Base-by-base conservation (phyloP, 306 rosid genomes). In the Trifolium subterraneum region DNA sequence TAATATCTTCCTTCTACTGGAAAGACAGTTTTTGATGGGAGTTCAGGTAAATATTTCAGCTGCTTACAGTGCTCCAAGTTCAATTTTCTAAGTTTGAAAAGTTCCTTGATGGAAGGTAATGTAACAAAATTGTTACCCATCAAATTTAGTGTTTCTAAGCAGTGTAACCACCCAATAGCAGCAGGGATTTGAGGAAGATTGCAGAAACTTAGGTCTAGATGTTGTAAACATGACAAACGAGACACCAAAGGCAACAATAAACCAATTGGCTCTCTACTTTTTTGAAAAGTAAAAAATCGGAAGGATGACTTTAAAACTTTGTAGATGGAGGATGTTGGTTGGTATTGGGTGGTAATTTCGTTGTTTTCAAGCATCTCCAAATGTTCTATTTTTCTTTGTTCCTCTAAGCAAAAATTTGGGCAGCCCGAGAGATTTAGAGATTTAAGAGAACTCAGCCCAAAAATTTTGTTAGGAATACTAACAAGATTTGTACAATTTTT, bases 171-270 rank as follows among this genome's bases (percentile, higher is more conserved):
- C 50, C 81, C 65, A 48, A 77, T 61, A 22, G 64, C 54, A 70
- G 48, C 19, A 6, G 81, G 81, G 33, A 77, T 61, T 70, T 36
- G 54, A 36, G 14, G 0, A 10, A 77, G 64, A 70, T 77, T 69
- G 14, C 81, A 70, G 15, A 77, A 77, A 36, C 76, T 45, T 11
- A 77, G 44, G 25, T 77, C 38, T 35, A 77, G 76, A 23, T 6
- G 0, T 10, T 0, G 0, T 64, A 77, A 70, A 50, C n/a, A 60
- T 9, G 48, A 6, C 10, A 58, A 33, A n/a, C 12, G 12, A 33
- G 44, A 35, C 54, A 47, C 47, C 6, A 14, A 35, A 4, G 63
- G 70, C 18, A 69, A 10, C 20, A 22, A 10, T 1, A 15, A 35
- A 77, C 55, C 31, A 47, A 8, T 0, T 12, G 73, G 54, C 15